phyloP scores from a whole-genome alignment of 1,284 basidiomycete genomes.

The Mycosarcoma mackinlayi region DNA sequence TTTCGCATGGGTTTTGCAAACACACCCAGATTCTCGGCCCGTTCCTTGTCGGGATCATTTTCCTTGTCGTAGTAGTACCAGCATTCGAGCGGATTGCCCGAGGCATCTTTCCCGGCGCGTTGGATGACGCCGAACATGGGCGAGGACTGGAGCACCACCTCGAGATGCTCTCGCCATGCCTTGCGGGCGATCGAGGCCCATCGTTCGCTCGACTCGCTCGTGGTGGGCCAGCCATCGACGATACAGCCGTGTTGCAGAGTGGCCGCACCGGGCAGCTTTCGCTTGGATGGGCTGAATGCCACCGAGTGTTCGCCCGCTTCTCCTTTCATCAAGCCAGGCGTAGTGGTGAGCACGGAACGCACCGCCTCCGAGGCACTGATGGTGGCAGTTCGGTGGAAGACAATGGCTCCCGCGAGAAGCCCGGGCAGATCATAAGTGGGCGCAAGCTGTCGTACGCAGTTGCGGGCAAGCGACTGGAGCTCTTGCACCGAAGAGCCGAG shows the following conservation, averaged over 20 bases:
- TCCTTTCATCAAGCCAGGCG: slow-evolving; percentile 61
- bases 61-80: slow-evolving; percentile 68
- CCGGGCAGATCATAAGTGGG: slow-evolving; percentile 65
- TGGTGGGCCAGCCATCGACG: slow-evolving; percentile 46
- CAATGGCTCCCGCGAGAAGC: slow-evolving; percentile 64
- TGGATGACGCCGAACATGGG: slow-evolving; percentile 66
- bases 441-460: slow-evolving; percentile 53
- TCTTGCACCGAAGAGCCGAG: slow-evolving; percentile 36
- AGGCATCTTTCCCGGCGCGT: slow-evolving; percentile 64
- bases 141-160: slow-evolving; percentile 53
- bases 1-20: slow-evolving; percentile 67
- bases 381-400: slow-evolving; percentile 67
- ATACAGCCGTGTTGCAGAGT: slow-evolving; percentile 46
- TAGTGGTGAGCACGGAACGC: slow-evolving; percentile 60
- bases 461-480: slow-evolving; percentile 43
- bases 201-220: slow-evolving; percentile 34
- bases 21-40: slow-evolving; percentile 61
- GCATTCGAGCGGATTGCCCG: slow-evolving; percentile 64
- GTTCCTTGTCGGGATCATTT: slow-evolving; percentile 61
- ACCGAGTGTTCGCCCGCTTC: slow-evolving; percentile 56
- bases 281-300: slow-evolving; percentile 50
- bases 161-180: slow-evolving; percentile 64
- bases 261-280: slow-evolving; percentile 32
- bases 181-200: slow-evolving; percentile 55
- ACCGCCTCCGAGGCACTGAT: slow-evolving; percentile 64